Evolutionary conservation across 2,329 filamentous ascomycete species (phyloP), one percentile per base, ranked within the genome.

Genomic region (Fusarium scirpi): DNA sequence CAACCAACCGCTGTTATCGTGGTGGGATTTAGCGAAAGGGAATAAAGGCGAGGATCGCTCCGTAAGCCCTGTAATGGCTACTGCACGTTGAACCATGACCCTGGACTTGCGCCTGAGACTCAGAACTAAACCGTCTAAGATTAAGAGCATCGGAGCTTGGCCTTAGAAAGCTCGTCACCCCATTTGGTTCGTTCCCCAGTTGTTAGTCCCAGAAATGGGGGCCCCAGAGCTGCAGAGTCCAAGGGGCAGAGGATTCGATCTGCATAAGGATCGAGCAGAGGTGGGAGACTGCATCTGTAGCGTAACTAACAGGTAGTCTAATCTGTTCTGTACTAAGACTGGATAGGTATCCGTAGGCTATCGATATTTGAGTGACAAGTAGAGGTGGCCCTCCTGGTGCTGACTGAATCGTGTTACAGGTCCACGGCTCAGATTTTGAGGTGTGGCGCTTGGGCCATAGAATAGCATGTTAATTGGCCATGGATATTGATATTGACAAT

Each of bases 141-240:
- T 67, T 47, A 59, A 67, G 57, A 70, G 53, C 62, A 67, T 67
- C 48, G 62, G 52, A 68, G 63, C 53, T 65, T 47, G 63, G 70
- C 60, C 45, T 41, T 52, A 25, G 13, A 34, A 52, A 70, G 52
- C 67, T 45, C 52, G 49, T 67, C 62, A 68, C 67, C 58, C 62
- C 69, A 73, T 61, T 25, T 61, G 58, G 48, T 63, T 69, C 27
- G 48, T 62, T 69, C 61, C 64, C 67, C 67, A 74, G 65, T 20
- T 52, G 32, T 25, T 18, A 40, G 32, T 55, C 30, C 61, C 52
- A 62, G 62, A 67, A 34, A 69, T 46, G 54, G 44, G 52, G 46
- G 46, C 27, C 52, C 60, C 51, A 22, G 40, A 45, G 40, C 46
- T 43, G 34, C 51, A 49, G 49, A 41, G 24, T 52, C 15, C 52